phyloP scores from a whole-genome alignment of 768 basidiomycete genomes.

The Suillus alpinus region DNA sequence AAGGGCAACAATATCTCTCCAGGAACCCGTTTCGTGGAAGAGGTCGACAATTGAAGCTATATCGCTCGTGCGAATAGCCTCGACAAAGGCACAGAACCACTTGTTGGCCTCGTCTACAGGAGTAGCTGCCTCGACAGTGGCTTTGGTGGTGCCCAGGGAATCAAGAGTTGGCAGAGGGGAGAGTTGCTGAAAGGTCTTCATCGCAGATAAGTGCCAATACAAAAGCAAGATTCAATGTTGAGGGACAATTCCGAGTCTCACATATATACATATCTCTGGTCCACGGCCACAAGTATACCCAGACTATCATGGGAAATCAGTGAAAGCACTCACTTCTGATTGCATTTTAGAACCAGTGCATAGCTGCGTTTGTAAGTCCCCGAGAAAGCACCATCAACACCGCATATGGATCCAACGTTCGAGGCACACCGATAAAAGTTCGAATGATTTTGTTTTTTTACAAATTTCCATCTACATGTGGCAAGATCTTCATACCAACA shows the following conservation, averaged over 20 bases:
- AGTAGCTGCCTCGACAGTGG: conserved; percentile 10
- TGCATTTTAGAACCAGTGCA: too few species aligned
- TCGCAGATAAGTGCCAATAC: neutral
- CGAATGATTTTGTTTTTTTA: too few species aligned
- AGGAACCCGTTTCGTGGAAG: conserved; percentile 31
- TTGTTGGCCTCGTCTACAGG: conserved; percentile 6
- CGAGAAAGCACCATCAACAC: too few species aligned
- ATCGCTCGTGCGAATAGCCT: conserved; percentile 6
- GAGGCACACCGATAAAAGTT: too few species aligned
- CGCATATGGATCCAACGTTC: too few species aligned
- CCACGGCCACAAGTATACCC: neutral
- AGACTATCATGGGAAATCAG: neutral
- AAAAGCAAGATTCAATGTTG: neutral
- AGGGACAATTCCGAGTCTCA: neutral
- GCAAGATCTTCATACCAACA: too few species aligned
- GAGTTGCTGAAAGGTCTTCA: neutral
- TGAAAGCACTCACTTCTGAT: neutral
- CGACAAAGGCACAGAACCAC: conserved; percentile 21
- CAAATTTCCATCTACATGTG: too few species aligned
- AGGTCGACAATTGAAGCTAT: conserved; percentile 3
- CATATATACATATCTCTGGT: neutral
- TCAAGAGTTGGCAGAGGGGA: conserved; percentile 15
- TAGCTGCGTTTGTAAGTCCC: neutral
- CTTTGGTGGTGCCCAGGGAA: conserved; percentile 14
- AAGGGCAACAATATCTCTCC: conserved; percentile 51